These are phyloP conservation scores for Xylaria acuta DNA, from an alignment of 495 filamentous ascomycete species.

Conservation along the genomic window DNA sequence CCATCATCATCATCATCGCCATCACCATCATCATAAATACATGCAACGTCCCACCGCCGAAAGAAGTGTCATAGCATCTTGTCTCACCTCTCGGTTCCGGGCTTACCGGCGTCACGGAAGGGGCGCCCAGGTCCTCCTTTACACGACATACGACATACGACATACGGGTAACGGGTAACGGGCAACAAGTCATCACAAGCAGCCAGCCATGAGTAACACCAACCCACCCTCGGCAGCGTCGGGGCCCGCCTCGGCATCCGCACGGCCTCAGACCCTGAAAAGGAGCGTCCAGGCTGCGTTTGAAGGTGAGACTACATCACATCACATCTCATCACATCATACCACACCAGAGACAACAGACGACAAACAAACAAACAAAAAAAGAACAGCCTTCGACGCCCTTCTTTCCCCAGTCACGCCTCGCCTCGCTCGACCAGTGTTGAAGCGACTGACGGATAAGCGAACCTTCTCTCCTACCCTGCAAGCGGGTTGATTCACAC, in stretches of 20 bases:
- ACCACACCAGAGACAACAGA: background rate
- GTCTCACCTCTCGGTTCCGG: slow-evolving; percentile 11
- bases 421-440: slow-evolving; percentile 7
- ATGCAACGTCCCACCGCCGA: background rate
- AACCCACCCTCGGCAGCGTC: slow-evolving; percentile 53
- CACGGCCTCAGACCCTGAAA: slow-evolving; percentile 66
- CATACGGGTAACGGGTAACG: slow-evolving; percentile 8
- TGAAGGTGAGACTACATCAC: slow-evolving; percentile 65
- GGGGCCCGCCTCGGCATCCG: slow-evolving; percentile 50
- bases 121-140: background rate
- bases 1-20: background rate
- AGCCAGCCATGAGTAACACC: slow-evolving; percentile 50
- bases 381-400: background rate
- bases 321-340: background rate
- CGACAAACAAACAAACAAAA: background rate
- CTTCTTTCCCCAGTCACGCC: background rate
- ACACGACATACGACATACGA: slow-evolving; percentile 16
- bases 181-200: background rate
- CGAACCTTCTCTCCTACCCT: background rate
- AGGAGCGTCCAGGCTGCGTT: slow-evolving; percentile 76
- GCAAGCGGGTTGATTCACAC: background rate
- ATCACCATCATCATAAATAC: background rate
- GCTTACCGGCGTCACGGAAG: slow-evolving; percentile 21
- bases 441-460: background rate
- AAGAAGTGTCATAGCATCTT: background rate